A percentile compares a stretch with the other conserved stretches of the same genome.
phyloP scores from a whole-genome alignment of 768 basidiomycete species.

The Leccinellum albellum region DNA sequence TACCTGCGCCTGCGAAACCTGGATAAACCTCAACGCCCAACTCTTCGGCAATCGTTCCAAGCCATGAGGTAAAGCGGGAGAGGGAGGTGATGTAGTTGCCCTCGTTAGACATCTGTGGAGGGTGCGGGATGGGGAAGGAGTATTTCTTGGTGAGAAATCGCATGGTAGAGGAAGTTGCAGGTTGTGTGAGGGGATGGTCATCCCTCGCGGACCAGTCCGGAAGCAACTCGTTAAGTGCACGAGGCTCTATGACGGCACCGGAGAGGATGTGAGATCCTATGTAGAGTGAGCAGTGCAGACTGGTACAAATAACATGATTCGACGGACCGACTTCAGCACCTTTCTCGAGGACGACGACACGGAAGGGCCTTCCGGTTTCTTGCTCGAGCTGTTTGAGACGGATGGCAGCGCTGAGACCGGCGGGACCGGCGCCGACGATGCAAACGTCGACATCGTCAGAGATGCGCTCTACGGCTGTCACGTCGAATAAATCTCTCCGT shows the following conservation, averaged over 20 bases:
- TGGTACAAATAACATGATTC: not conserved
- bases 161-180: slow-evolving; percentile 79
- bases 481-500: no score
- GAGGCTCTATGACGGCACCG: slow-evolving; percentile 92
- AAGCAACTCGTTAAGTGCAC: slow-evolving; percentile 85
- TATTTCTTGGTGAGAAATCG: slow-evolving; percentile 69
- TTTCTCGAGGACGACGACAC: slow-evolving; percentile 95
- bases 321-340: slow-evolving; percentile 84
- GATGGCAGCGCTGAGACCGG: slow-evolving; percentile 94
- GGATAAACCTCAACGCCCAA: slow-evolving; percentile 94
- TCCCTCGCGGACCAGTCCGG: slow-evolving; percentile 71
- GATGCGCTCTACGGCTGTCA: slow-evolving; percentile 59
- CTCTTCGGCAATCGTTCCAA: slow-evolving; percentile 79
- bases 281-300: not conserved
- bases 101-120: slow-evolving; percentile 94
- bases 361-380: slow-evolving; percentile 54
- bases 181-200: slow-evolving; percentile 77
- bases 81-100: slow-evolving; percentile 93
- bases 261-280: slow-evolving; percentile 92
- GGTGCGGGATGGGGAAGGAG: slow-evolving; percentile 85
- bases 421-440: slow-evolving; percentile 95
- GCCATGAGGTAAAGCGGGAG: slow-evolving; percentile 86
- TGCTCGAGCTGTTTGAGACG: slow-evolving; percentile 88
- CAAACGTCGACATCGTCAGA: slow-evolving; percentile 94
- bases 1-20: slow-evolving; percentile 88